These are phyloP conservation scores for Pichia rugopelliculosa DNA, from an alignment of 805 yeast species.

Conservation along the genomic window DNA sequence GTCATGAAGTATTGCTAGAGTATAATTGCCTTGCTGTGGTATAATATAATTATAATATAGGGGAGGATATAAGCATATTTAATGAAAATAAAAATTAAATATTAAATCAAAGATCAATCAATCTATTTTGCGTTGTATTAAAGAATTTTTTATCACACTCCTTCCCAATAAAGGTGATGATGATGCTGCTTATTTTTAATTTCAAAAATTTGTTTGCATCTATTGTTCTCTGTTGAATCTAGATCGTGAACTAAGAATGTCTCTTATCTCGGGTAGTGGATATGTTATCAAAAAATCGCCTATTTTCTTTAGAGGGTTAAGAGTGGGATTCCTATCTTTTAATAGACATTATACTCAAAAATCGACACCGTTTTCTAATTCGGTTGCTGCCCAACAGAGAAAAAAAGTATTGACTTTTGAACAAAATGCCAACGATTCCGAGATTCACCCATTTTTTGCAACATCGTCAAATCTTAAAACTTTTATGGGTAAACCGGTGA, in stretches of 20 bases:
- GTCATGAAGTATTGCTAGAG: background rate
- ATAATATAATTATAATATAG: no score
- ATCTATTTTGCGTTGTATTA: no score
- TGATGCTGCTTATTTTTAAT: no score
- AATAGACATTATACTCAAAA: slow-evolving; percentile 1
- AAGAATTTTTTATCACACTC: no score
- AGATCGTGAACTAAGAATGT: background rate
- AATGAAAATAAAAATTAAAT: no score
- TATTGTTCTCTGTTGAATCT: no score
- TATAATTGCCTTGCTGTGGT: no score
- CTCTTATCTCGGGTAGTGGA: background rate
- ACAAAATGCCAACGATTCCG: slow-evolving; percentile 4
- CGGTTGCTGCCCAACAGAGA: slow-evolving; percentile 7
- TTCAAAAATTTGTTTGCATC: no score
- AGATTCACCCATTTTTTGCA: slow-evolving; percentile 15
- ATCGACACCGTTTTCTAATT: background rate
- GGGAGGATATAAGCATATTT: no score
- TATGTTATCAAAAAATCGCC: background rate
- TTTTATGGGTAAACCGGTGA: slow-evolving; percentile 10
- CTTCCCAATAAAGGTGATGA: no score
- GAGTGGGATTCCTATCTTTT: background rate
- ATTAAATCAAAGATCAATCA: no score
- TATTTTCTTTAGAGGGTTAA: background rate
- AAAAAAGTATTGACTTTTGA: slow-evolving; percentile 12
- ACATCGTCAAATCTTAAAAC: slow-evolving; percentile 4